These are phyloP conservation scores for Aspergillus intermedius DNA, from an alignment of 2,329 filamentous ascomycete genomes.

Conservation along the genomic window DNA sequence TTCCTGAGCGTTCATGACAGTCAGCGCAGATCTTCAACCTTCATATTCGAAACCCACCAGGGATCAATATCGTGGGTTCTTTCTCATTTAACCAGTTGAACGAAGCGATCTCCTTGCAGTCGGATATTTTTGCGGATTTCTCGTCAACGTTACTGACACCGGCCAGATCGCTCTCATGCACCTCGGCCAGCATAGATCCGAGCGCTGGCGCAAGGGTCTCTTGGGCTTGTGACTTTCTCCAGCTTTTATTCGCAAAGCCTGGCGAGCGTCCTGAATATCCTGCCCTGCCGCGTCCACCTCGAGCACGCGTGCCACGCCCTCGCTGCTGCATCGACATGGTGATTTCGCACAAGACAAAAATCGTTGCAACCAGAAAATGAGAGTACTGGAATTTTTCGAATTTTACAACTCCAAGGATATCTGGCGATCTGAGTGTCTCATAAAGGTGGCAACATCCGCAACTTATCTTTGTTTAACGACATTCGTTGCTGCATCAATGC, in stretches of 20 bases:
- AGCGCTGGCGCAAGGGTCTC: slow-evolving; percentile 8
- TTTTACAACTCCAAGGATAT: no score
- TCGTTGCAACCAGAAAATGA: not conserved
- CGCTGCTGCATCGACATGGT: not conserved
- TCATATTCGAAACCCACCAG: slow-evolving; percentile 1
- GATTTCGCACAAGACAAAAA: not conserved
- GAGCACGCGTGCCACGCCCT: not conserved
- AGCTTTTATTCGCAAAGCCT: not conserved
- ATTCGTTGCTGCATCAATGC: not conserved
- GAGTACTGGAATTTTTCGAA: not conserved
- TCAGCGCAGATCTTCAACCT: not conserved
- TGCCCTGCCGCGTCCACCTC: not conserved
- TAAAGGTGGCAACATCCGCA: not conserved
- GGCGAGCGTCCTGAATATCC: not conserved
- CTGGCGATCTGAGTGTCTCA: not conserved
- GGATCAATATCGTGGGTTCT: slow-evolving; percentile 15
- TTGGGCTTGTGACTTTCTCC: not conserved
- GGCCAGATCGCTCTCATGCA: slow-evolving; percentile 7
- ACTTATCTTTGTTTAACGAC: not conserved
- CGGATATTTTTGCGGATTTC: slow-evolving; percentile 25
- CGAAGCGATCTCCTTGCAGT: slow-evolving; percentile 42
- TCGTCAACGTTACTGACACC: not conserved
- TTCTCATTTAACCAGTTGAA: slow-evolving; percentile 46
- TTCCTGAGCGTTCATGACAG: slow-evolving; percentile 30
- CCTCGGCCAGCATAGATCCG: slow-evolving; percentile 11